A percentile compares a stretch with the other conserved stretches of the same genome.
phyloP scores from a whole-genome alignment of 2,329 filamentous ascomycete species.

The Phyllachora maydis region DNA sequence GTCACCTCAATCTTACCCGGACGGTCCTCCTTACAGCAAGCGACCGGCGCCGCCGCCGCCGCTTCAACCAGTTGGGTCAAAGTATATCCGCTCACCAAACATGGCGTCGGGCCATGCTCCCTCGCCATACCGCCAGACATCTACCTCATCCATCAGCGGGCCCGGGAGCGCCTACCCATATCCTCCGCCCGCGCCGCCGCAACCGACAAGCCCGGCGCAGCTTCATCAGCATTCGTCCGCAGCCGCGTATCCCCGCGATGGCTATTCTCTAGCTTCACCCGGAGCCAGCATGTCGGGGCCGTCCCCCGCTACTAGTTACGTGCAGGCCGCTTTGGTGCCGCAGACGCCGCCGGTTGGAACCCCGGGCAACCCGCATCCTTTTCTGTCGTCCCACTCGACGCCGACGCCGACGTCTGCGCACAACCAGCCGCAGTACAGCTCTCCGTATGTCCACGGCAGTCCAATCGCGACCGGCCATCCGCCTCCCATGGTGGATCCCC shows the following conservation, averaged over 20 bases:
- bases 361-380: slow-evolving; percentile 15
- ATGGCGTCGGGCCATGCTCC: slow-evolving; percentile 19
- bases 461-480: slow-evolving; percentile 24
- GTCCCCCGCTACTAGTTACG: slow-evolving; percentile 14
- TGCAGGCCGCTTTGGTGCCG: slow-evolving; percentile 19
- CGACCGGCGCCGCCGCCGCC: slow-evolving; percentile 21
- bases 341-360: slow-evolving; percentile 28
- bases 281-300: slow-evolving; percentile 12
- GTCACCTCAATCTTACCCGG: slow-evolving; percentile 15
- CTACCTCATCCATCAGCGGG: slow-evolving; percentile 20
- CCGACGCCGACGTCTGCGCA: slow-evolving; percentile 42
- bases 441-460: slow-evolving; percentile 29
- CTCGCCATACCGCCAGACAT: slow-evolving; percentile 28
- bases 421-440: slow-evolving; percentile 31
- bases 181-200: slow-evolving; percentile 19
- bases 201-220: slow-evolving; percentile 27
- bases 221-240: slow-evolving; percentile 28
- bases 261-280: slow-evolving; percentile 18
- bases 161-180: slow-evolving; percentile 27
- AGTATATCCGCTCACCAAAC: slow-evolving; percentile 29
- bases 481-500: slow-evolving; percentile 17
- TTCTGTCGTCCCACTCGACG: slow-evolving; percentile 31
- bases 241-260: slow-evolving; percentile 21
- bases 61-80: slow-evolving; percentile 20
- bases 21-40: slow-evolving; percentile 17